These are phyloP conservation scores for Raffaelea deltoideospora DNA, from an alignment of 2,329 filamentous ascomycete species.

Conservation along the genomic window DNA sequence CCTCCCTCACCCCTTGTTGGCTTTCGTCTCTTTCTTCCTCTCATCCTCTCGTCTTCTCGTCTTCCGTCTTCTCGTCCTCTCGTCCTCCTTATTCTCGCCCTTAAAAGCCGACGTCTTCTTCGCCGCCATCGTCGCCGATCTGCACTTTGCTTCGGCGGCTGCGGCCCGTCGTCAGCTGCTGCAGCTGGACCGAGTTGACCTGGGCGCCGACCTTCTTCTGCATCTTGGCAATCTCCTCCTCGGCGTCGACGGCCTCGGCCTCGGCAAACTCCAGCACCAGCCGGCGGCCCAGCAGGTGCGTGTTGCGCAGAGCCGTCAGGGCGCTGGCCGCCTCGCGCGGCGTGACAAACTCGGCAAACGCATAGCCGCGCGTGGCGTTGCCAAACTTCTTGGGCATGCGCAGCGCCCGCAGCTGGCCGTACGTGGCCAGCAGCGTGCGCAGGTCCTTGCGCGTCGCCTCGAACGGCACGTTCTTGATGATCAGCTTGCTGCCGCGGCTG, in stretches of 20 bases:
- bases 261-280: conserved; percentile 86
- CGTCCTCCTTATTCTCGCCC: conserved; percentile 9
- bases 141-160: conserved; percentile 68
- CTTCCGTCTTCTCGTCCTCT: background rate
- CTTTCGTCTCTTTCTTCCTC: background rate
- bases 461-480: conserved; percentile 97
- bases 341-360: conserved; percentile 76
- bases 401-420: conserved; percentile 83
- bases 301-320: conserved; percentile 79
- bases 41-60: background rate
- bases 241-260: conserved; percentile 76
- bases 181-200: conserved; percentile 77
- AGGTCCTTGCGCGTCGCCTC: conserved; percentile 90
- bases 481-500: conserved; percentile 66
- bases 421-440: conserved; percentile 68
- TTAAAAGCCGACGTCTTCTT: no score
- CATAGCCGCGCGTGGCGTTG: conserved; percentile 76
- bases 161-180: conserved; percentile 69
- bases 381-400: conserved; percentile 94
- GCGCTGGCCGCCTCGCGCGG: conserved; percentile 78
- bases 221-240: conserved; percentile 94
- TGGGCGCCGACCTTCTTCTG: conserved; percentile 88
- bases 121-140: conserved; percentile 57
- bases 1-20: background rate
- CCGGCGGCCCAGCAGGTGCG: conserved; percentile 79